Evolutionary conservation across 176 grass and related monocot species (phyloP).

Genomic region (Luzula sylvatica): DNA sequence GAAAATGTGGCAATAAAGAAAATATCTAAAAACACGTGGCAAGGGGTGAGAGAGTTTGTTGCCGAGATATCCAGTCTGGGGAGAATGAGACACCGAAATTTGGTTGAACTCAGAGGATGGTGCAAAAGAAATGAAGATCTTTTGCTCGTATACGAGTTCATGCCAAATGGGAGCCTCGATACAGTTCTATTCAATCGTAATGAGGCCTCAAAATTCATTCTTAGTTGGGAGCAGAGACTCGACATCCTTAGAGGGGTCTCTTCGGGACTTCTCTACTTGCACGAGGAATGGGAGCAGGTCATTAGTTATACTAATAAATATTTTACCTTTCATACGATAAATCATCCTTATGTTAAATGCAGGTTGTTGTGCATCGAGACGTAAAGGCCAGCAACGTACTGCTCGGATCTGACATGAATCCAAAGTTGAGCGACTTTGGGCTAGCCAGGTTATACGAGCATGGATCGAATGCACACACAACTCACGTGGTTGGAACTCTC

Average conservation of each 20-base stretch:
- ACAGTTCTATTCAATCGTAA: conserved; percentile 21
- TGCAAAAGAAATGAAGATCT: conserved; percentile 33
- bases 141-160: conserved; percentile 31
- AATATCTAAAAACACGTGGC: conserved; percentile 20
- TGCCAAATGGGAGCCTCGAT: conserved; percentile 50
- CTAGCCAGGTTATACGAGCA: conserved; percentile 44
- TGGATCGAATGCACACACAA: conserved; percentile 28
- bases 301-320: no score
- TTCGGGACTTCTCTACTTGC: conserved; percentile 26
- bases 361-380: conserved; percentile 20
- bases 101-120: conserved; percentile 37
- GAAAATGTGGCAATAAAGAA: conserved; percentile 27
- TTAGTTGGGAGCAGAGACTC: conserved; percentile 20
- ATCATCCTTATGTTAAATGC: neutral
- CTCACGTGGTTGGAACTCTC: conserved; percentile 33
- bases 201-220: no score
- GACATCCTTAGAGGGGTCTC: conserved; percentile 29
- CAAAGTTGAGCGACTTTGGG: conserved; percentile 39
- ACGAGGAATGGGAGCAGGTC: conserved; percentile 29
- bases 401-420: conserved; percentile 1
- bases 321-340: no score
- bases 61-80: conserved; percentile 31
- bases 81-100: conserved; percentile 28
- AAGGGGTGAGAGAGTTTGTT: conserved; percentile 43
- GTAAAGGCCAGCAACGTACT: conserved; percentile 24